These are phyloP conservation scores for Pleurozium schreberi DNA, from an alignment of 225 moss, liverwort and hornwort genomes.

Conservation along the genomic window DNA sequence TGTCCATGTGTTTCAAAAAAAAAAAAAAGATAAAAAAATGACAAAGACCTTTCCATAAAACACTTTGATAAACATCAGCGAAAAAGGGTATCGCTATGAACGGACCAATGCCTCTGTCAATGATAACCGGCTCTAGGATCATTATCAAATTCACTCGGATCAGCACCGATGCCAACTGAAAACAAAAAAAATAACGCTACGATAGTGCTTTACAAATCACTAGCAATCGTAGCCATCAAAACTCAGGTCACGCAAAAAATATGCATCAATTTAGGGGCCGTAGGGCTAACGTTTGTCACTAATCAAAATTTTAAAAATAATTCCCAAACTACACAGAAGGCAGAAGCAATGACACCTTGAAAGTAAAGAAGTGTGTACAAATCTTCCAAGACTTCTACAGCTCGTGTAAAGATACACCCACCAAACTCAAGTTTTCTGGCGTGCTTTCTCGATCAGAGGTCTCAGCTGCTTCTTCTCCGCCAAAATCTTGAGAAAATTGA, in stretches of 20 bases:
- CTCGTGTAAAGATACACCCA: not conserved
- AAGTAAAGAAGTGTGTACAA: not conserved
- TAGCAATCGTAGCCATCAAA: not conserved
- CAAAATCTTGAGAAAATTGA: slow-evolving; percentile 88
- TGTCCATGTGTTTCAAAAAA: too few relatives aligned
- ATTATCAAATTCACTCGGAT: not conserved
- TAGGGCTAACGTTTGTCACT: not conserved
- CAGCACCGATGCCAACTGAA: not conserved
- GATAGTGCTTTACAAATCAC: not conserved
- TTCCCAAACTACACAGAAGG: slow-evolving; percentile 25
- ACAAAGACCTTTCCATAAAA: not conserved
- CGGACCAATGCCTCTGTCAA: not conserved
- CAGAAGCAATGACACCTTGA: slow-evolving; percentile 3
- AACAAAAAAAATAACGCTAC: not conserved
- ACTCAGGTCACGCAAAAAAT: not conserved
- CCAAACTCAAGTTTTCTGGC: slow-evolving; percentile 60
- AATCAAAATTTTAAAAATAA: not conserved
- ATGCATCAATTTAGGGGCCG: not conserved
- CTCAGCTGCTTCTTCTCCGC: slow-evolving; percentile 99
- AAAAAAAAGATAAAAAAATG: too few relatives aligned
- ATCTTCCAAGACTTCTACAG: slow-evolving; percentile 14
- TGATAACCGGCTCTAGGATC: not conserved
- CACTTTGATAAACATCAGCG: not conserved
- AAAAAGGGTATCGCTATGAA: not conserved
- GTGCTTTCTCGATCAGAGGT: slow-evolving; percentile 84